These are phyloP conservation scores for Lactarius hatsudake DNA, from an alignment of 768 basidiomycete species.

Conservation along the genomic window DNA sequence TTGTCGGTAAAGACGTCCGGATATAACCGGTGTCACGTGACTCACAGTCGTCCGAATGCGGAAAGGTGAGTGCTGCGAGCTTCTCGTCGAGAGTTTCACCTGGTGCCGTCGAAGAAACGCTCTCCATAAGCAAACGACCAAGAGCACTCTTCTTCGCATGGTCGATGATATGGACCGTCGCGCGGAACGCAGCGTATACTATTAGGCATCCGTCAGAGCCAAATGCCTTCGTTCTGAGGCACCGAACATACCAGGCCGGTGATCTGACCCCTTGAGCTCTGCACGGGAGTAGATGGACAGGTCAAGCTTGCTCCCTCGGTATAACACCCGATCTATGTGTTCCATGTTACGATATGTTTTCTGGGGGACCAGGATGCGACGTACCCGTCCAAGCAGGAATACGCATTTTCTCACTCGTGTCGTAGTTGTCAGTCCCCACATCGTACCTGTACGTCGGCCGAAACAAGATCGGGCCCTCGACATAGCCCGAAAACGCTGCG, in stretches of 20 bases:
- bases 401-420: conserved; percentile 93
- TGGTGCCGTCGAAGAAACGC: conserved; percentile 55
- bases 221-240: background rate
- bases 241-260: conserved; percentile 72
- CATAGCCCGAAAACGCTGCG: conserved; percentile 78
- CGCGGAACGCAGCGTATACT: conserved; percentile 86
- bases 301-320: conserved; percentile 69
- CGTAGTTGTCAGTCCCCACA: conserved; percentile 78
- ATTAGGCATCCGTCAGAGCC: background rate
- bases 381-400: conserved; percentile 97
- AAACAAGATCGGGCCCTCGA: conserved; percentile 90
- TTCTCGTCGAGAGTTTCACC: conserved; percentile 73
- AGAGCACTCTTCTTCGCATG: conserved; percentile 67
- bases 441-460: conserved; percentile 94
- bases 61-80: conserved; percentile 55
- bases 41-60: conserved; percentile 46
- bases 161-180: conserved; percentile 78
- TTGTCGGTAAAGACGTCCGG: conserved; percentile 12
- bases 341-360: background rate
- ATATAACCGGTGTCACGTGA: no score
- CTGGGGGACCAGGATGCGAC: conserved; percentile 28
- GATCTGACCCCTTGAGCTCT: conserved; percentile 89
- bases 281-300: conserved; percentile 78
- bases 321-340: conserved; percentile 93
- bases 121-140: conserved; percentile 64